Percentiles rank a stretch among this genome's conserved stretches.
phyloP scores from a whole-genome alignment of 176 grass and related monocot species.

The Lolium rigidum region DNA sequence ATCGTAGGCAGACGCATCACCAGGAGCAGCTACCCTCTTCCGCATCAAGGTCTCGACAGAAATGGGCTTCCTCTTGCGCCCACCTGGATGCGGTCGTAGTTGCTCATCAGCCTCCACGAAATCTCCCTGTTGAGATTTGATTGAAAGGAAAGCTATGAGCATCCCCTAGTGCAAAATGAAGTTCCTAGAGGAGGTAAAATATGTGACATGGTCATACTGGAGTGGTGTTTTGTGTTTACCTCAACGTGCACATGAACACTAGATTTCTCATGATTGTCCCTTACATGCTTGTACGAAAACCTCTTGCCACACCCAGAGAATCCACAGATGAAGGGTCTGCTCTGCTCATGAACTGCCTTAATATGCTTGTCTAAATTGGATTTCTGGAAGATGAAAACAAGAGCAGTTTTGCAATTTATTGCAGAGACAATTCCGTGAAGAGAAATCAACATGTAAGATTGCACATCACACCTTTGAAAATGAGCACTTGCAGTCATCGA shows the following conservation, averaged over 20 bases:
- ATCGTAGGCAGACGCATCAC: slow-evolving; percentile 40
- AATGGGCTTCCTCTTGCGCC: slow-evolving; percentile 1
- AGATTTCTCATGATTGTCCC: slow-evolving; percentile 84
- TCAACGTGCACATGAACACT: slow-evolving; percentile 48
- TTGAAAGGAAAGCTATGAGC: slow-evolving; percentile 10
- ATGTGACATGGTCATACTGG: slow-evolving; percentile 6
- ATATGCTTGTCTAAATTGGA: slow-evolving; percentile 76
- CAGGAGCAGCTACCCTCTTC: slow-evolving; percentile 51
- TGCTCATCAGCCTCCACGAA: slow-evolving; percentile 53
- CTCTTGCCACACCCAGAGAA: slow-evolving; percentile 69
- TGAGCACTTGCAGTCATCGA: slow-evolving; percentile 62
- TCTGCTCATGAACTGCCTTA: slow-evolving; percentile 63
- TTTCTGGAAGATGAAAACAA: slow-evolving; percentile 54
- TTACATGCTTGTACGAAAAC: slow-evolving; percentile 82
- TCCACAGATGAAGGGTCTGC: slow-evolving; percentile 50
- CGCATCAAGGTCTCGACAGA: slow-evolving; percentile 40
- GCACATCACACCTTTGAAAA: slow-evolving; percentile 71
- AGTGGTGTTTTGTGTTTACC: slow-evolving; percentile 39
- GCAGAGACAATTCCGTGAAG: background rate
- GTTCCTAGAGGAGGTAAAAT: background rate
- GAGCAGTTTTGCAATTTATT: background rate
- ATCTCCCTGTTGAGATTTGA: slow-evolving; percentile 48
- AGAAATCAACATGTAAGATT: background rate
- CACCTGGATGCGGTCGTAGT: background rate
- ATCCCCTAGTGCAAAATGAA: background rate